Evolutionary conservation across 106 monocot genomes (phyloP).

Genomic region (Apostasia ramifera): DNA sequence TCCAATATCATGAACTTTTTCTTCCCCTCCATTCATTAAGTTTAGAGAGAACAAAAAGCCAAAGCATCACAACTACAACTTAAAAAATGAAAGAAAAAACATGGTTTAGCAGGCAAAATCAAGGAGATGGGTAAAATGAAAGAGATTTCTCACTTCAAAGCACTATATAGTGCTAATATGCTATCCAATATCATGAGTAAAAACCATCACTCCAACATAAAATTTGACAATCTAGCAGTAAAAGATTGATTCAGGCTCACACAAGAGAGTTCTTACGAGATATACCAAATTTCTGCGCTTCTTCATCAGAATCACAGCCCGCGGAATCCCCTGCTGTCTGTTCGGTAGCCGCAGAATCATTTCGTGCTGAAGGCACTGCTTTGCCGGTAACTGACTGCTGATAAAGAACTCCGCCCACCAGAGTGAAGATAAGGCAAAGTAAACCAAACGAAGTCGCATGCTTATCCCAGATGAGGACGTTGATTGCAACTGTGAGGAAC

Average conservation of each 20-base stretch:
- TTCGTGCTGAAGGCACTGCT: slow-evolving; percentile 6
- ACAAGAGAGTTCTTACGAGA: slow-evolving; percentile 37
- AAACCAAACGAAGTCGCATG: slow-evolving; percentile 66
- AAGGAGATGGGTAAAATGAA: too few species aligned
- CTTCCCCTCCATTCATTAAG: too few species aligned
- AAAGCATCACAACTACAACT: too few species aligned
- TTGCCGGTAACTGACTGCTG: slow-evolving; percentile 68
- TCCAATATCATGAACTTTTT: too few species aligned
- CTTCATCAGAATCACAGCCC: slow-evolving; percentile 30
- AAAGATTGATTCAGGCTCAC: slow-evolving; percentile 11
- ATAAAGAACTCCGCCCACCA: slow-evolving; percentile 81
- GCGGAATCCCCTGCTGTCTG: slow-evolving; percentile 10
- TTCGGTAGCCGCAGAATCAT: slow-evolving; percentile 14
- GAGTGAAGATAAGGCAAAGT: slow-evolving; percentile 61
- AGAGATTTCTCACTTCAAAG: too few species aligned
- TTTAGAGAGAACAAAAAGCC: too few species aligned
- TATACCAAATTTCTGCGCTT: slow-evolving; percentile 8
- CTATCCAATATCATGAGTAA: too few species aligned
- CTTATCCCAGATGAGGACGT: slow-evolving; percentile 91
- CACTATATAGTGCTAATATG: too few species aligned
- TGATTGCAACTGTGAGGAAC: slow-evolving; percentile 85
- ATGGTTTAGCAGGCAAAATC: too few species aligned
- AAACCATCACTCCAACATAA: too few species aligned
- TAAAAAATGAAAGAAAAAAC: too few species aligned
- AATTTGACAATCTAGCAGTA: not conserved